Conservation (phyloP, 441 rosid species). For the Bocquillonia castaneifolia region DNA sequence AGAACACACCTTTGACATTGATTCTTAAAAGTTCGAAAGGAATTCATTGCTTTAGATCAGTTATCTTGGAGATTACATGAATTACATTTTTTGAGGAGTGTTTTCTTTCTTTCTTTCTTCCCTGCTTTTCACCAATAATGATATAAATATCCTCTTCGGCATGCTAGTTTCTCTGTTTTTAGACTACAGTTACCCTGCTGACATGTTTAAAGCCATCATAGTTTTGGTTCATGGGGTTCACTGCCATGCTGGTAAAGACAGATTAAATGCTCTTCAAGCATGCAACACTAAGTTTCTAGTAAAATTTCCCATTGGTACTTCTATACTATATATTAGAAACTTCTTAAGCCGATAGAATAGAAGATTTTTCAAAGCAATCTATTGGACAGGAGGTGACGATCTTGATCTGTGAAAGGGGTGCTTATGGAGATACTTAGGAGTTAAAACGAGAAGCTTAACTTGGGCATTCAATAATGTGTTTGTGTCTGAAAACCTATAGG, state of each 20-base stretch:
- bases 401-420: too few relatives aligned
- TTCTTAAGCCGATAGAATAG: background rate
- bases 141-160: too few relatives aligned
- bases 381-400: too few relatives aligned
- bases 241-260: background rate
- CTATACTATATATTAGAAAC: too few relatives aligned
- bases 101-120: too few relatives aligned
- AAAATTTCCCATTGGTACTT: background rate
- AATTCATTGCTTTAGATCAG: background rate
- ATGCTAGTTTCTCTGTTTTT: too few relatives aligned
- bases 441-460: constrained; percentile 3
- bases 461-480: background rate
- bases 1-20: background rate
- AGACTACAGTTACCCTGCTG: too few relatives aligned
- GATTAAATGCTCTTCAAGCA: background rate
- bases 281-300: background rate
- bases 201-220: too few relatives aligned
- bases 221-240: too few relatives aligned
- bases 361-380: background rate
- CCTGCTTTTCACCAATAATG: too few relatives aligned
- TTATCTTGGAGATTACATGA: too few relatives aligned
- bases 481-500: background rate
- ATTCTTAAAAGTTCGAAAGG: background rate
- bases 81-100: too few relatives aligned
- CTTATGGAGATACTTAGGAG: background rate